Conservation (phyloP, 2,329 filamentous ascomycete genomes). For the Cladophialophora bantiana region DNA sequence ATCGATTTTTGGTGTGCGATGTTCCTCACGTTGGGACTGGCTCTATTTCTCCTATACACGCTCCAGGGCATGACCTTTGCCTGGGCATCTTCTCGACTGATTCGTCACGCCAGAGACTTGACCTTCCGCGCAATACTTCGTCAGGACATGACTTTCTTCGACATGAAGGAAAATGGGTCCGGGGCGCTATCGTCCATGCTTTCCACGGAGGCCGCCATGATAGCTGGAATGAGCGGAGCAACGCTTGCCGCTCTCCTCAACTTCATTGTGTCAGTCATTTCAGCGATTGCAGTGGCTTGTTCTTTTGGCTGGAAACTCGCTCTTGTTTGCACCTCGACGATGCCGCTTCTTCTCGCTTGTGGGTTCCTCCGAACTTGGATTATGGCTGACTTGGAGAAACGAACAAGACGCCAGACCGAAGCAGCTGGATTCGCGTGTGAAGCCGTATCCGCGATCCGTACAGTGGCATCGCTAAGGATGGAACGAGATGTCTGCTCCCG, state of each 20-base stretch:
- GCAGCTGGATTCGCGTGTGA: conserved; percentile 77
- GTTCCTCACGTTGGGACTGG: conserved; percentile 48
- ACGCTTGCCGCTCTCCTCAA: conserved; percentile 76
- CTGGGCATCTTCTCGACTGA: conserved; percentile 31
- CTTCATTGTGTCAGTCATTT: conserved; percentile 76
- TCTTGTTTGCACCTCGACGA: conserved; percentile 60
- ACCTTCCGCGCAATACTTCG: conserved; percentile 78
- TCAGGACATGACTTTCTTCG: conserved; percentile 84
- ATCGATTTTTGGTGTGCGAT: not conserved
- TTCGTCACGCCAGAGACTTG: conserved; percentile 37
- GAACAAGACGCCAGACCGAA: conserved; percentile 28
- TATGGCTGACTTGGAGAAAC: conserved; percentile 48
- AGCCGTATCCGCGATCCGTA: conserved; percentile 74
- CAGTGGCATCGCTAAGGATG: conserved; percentile 72
- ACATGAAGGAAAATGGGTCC: conserved; percentile 77
- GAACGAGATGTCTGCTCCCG: conserved; percentile 50
- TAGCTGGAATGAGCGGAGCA: conserved; percentile 64
- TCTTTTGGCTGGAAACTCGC: conserved; percentile 79
- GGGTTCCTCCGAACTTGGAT: conserved; percentile 73
- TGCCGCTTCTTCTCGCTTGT: conserved; percentile 72
- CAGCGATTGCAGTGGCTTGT: conserved; percentile 71
- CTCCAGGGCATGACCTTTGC: conserved; percentile 73
- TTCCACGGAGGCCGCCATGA: conserved; percentile 78
- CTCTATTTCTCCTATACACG: conserved; percentile 69
- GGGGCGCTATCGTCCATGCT: conserved; percentile 81